A percentile compares a stretch with the other conserved stretches of the same genome.
Evolutionary conservation across 352 stramenopile genomes (phyloP).

Genomic region (Globisporangium nagaii): DNA sequence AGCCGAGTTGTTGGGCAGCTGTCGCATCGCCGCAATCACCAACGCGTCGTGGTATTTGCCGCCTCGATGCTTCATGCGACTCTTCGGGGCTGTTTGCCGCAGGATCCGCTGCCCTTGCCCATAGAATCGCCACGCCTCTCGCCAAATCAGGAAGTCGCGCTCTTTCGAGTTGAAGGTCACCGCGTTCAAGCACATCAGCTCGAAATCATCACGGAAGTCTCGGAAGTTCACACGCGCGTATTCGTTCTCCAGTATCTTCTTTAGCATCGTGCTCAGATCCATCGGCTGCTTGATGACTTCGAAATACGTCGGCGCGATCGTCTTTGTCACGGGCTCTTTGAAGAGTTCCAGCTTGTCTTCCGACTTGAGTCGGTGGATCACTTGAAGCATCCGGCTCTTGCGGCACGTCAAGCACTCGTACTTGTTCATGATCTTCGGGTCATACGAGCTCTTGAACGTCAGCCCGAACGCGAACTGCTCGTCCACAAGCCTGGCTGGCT

Average conservation of each 20-base stretch:
- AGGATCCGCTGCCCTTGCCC: constrained; percentile 70
- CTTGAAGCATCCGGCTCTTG: constrained; percentile 65
- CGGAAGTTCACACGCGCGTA: constrained; percentile 74
- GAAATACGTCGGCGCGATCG: constrained; percentile 91
- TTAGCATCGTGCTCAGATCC: constrained; percentile 88
- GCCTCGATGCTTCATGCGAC: constrained; percentile 68
- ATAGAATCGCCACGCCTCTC: constrained; percentile 91
- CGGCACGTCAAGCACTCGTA: constrained; percentile 84
- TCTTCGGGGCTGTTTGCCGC: constrained; percentile 65
- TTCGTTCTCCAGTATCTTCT: constrained; percentile 57
- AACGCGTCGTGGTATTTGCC: constrained; percentile 68
- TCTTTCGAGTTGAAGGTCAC: constrained; percentile 94
- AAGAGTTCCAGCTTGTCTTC: constrained; percentile 91
- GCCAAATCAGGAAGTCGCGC: constrained; percentile 88
- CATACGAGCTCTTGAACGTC: constrained; percentile 58
- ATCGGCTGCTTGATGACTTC: constrained; percentile 91
- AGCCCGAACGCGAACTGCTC: constrained; percentile 57
- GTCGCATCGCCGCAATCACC: constrained; percentile 65
- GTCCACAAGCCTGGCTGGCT: constrained; percentile 50
- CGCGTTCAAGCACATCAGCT: constrained; percentile 94
- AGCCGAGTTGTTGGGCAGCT: constrained; percentile 78
- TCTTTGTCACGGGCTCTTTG: constrained; percentile 90
- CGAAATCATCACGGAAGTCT: constrained; percentile 89
- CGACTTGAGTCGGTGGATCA: constrained; percentile 46
- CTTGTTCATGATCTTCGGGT: constrained; percentile 65